Conservation (phyloP, 2,329 filamentous ascomycete genomes). For the Verticillium nonalfalfae region DNA sequence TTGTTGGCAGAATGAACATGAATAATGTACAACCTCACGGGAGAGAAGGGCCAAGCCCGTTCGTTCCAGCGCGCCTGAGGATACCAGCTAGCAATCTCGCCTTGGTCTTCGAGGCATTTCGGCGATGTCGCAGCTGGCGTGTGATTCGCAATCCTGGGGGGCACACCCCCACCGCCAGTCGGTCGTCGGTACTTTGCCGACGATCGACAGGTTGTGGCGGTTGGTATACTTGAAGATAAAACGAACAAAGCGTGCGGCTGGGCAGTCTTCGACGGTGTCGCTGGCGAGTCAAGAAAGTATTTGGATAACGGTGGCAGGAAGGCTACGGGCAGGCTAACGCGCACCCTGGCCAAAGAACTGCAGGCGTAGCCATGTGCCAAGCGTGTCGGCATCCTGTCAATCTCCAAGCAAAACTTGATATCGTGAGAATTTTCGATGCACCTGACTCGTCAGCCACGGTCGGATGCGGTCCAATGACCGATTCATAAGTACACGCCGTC, state of each 20-base stretch:
- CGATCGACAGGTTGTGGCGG: background rate
- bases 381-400: background rate
- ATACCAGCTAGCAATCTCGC: background rate
- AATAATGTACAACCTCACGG: background rate
- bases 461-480: background rate
- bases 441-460: slow-evolving; percentile 1
- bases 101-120: background rate
- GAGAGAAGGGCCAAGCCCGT: background rate
- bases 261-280: background rate
- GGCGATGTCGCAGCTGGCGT: background rate
- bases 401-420: slow-evolving; percentile 1
- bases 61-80: background rate
- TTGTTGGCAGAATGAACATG: background rate
- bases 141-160: background rate
- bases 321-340: background rate
- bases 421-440: background rate
- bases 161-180: background rate
- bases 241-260: background rate
- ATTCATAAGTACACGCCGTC: background rate
- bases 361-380: background rate
- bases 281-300: background rate
- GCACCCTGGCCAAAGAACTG: background rate
- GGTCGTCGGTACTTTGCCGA: slow-evolving; percentile 2
- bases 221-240: background rate
- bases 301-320: background rate